Conservation (phyloP, 1,284 basidiomycete species). For the Rhodofomes roseus region DNA sequence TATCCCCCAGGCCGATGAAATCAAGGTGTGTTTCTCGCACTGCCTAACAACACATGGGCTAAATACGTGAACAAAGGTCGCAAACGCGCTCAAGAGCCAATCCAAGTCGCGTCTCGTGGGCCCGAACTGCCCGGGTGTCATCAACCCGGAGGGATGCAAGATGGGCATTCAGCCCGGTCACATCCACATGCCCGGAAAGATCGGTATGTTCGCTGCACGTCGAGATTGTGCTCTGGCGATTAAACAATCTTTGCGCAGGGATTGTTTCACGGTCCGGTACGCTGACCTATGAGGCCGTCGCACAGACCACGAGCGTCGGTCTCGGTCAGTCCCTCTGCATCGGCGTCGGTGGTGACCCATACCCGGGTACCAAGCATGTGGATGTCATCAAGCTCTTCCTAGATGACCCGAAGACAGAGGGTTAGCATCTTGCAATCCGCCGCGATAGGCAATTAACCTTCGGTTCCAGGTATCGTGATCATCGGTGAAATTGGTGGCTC, state of each 20-base stretch:
- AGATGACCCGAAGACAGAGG: conserved; percentile 89
- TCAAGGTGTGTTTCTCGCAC: conserved; percentile 50
- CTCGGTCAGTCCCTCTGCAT: conserved; percentile 96
- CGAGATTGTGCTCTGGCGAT: background rate
- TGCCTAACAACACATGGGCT: background rate
- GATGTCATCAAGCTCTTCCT: conserved; percentile 98
- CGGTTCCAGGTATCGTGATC: conserved; percentile 80
- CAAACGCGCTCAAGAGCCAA: conserved; percentile 92
- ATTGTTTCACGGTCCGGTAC: conserved; percentile 98
- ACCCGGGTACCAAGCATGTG: conserved; percentile 94
- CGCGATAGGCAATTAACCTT: background rate
- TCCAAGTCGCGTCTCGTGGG: conserved; percentile 93
- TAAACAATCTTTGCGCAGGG: conserved; percentile 42
- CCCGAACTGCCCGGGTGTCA: conserved; percentile 98
- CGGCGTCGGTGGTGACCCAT: conserved; percentile 98
- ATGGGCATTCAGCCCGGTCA: conserved; percentile 99
- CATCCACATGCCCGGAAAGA: conserved; percentile 93
- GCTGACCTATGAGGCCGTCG: conserved; percentile 89
- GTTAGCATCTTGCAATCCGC: conserved; percentile 33
- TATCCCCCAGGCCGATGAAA: conserved; percentile 95
- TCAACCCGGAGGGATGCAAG: conserved; percentile 97
- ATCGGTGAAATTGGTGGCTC: conserved; percentile 99
- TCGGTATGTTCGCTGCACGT: conserved; percentile 52
- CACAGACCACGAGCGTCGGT: conserved; percentile 93
- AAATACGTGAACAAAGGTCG: conserved; percentile 51